phyloP scores from a whole-genome alignment of 2,329 filamentous ascomycete species.

The Hyphodiscus sp. region DNA sequence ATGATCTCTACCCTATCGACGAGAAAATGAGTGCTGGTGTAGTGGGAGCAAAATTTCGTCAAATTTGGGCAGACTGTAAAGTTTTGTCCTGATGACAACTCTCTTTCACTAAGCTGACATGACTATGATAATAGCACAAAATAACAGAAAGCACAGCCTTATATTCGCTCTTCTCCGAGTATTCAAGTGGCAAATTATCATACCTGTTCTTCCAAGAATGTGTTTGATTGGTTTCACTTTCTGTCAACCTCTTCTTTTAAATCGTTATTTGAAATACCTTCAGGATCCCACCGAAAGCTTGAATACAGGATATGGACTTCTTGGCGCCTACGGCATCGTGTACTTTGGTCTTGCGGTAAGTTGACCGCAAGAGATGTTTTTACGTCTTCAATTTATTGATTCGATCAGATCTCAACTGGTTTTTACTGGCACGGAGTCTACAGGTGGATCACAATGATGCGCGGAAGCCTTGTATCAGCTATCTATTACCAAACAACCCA shows the following conservation, averaged over 20 bases:
- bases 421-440: constrained; percentile 2
- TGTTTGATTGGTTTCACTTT: constrained; percentile 16
- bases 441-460: constrained; percentile 12
- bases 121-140: constrained; percentile 4
- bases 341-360: constrained; percentile 11
- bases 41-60: constrained; percentile 8
- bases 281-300: background rate
- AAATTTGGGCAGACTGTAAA: constrained; percentile 13
- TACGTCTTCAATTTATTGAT: background rate
- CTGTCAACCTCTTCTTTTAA: constrained; percentile 17
- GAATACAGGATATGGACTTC: constrained; percentile 7
- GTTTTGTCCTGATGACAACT: background rate
- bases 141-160: constrained; percentile 13
- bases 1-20: constrained; percentile 23
- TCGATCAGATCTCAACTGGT: background rate
- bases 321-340: constrained; percentile 9
- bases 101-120: constrained; percentile 3
- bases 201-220: constrained; percentile 12
- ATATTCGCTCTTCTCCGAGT: constrained; percentile 13
- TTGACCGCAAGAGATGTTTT: background rate
- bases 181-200: constrained; percentile 11
- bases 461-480: constrained; percentile 38
- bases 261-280: constrained; percentile 3
- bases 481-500: constrained; percentile 42
- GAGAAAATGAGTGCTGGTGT: constrained; percentile 12